Percentiles rank a stretch among this genome's conserved stretches.
These are phyloP conservation scores for Annulohypoxylon truncatum DNA, from an alignment of 2,329 filamentous ascomycete genomes.

Conservation along the genomic window DNA sequence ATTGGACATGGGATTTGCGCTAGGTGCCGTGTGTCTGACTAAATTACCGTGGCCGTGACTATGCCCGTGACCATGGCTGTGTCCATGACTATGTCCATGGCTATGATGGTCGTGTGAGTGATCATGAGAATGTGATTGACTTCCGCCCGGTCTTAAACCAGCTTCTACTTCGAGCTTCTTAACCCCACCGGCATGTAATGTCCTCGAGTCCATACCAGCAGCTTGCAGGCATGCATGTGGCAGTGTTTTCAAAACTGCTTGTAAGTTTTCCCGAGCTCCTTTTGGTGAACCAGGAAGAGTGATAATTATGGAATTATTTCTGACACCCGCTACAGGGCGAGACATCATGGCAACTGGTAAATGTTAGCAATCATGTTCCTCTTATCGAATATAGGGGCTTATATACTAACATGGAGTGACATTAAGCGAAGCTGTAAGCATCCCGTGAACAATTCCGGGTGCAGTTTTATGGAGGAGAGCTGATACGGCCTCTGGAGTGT, in stretches of 20 bases:
- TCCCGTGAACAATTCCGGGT: slow-evolving; percentile 91
- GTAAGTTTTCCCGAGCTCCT: slow-evolving; percentile 91
- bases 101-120: slow-evolving; percentile 60
- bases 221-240: slow-evolving; percentile 96
- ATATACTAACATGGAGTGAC: slow-evolving; percentile 85
- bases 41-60: slow-evolving; percentile 72
- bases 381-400: neutral
- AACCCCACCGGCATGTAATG: slow-evolving; percentile 82
- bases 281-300: slow-evolving; percentile 96
- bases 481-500: slow-evolving; percentile 89
- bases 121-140: slow-evolving; percentile 47
- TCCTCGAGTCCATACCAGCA: slow-evolving; percentile 82
- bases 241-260: slow-evolving; percentile 87
- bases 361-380: slow-evolving; percentile 18
- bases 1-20: slow-evolving; percentile 68
- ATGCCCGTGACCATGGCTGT: slow-evolving; percentile 64
- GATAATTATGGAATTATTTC: slow-evolving; percentile 83
- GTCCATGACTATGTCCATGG: slow-evolving; percentile 66
- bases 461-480: slow-evolving; percentile 86
- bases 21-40: slow-evolving; percentile 77
- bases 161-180: slow-evolving; percentile 87
- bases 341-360: slow-evolving; percentile 92
- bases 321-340: slow-evolving; percentile 87
- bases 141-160: slow-evolving; percentile 62
- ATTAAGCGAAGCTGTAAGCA: slow-evolving; percentile 84